Evolutionary conservation across 495 filamentous ascomycete species (phyloP), one percentile per base, ranked within the genome.

Genomic region (Aspergillus avenaceus): DNA sequence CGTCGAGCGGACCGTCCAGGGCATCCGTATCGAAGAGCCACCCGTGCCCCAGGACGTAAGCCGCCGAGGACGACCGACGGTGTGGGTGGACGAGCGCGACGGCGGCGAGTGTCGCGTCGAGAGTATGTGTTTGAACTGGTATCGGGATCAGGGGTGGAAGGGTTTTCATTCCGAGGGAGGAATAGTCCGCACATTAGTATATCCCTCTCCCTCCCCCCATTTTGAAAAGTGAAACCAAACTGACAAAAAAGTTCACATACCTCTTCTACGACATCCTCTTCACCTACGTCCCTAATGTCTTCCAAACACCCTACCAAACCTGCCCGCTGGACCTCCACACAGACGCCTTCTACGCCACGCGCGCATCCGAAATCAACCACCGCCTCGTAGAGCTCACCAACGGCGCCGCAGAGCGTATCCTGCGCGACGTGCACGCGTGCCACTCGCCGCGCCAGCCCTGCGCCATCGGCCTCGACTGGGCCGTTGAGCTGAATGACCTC

Each of bases 251-350:
- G 45, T 96, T 96, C 66, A 88, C 83, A 21, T 90, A 90, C 57
- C 80, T 98, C 18, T 96, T 98, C 71, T 91, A 84, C 73, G 92
- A 97, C 68, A 80, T 97, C 26, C 76, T 98, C 5, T 97, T 97
- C 70, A 78, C 91, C 27, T 96, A 95, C 68, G 78, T 97, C 23
- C 91, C 93, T 19, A 96, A 96, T 55, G 92, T 97, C 54, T 98
- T 97, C 70, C 90, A 97, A 62, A 98, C 92, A 4, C 76, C 86
- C 5, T 98, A 85, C 64, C 93, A 98, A 62, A 96, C 89, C 0
- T 95, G 89, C 59, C 93, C 93, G 1, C 74, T 98, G 12, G 93
- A 98, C 62, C 75, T 98, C 7, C 85, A 92, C 63, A 96, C 91
- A 4, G 93, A 97, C 69, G 84, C 89, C 14, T 98, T 98, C 74